Evolutionary conservation across 768 basidiomycete species (phyloP).

Genomic region (Scleroderma bovista): DNA sequence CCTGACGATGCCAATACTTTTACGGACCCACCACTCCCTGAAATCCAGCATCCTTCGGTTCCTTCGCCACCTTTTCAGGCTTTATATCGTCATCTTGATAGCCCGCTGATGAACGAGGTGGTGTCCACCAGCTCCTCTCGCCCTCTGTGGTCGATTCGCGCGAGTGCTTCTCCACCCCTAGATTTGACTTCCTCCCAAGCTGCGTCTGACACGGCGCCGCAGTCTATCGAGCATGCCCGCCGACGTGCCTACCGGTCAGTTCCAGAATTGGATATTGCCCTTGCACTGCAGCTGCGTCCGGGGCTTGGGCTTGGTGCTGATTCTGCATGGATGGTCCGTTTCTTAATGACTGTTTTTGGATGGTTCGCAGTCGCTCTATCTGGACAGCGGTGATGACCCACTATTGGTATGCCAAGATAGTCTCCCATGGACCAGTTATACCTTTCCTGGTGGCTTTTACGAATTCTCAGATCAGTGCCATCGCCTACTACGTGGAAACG

Average conservation of each 20-base stretch:
- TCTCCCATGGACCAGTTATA: not conserved
- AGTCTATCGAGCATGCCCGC: constrained; percentile 15
- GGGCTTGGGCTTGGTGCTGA: constrained; percentile 67
- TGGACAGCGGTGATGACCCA: constrained; percentile 25
- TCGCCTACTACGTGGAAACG: not conserved
- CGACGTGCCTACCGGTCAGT: constrained; percentile 35
- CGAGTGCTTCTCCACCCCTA: constrained; percentile 17
- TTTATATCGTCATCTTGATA: constrained; percentile 5
- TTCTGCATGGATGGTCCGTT: constrained; percentile 74
- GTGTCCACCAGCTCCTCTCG: constrained; percentile 11
- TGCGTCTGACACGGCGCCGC: constrained; percentile 3
- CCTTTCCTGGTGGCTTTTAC: not conserved
- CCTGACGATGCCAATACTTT: constrained; percentile 7
- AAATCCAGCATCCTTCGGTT: constrained; percentile 1
- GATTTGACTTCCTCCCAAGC: constrained; percentile 10
- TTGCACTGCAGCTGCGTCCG: constrained; percentile 74
- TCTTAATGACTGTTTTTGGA: constrained; percentile 74
- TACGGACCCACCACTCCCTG: constrained; percentile 9
- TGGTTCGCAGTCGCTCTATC: constrained; percentile 64
- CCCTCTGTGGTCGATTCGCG: constrained; percentile 27
- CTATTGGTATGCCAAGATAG: no score
- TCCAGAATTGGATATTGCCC: constrained; percentile 53
- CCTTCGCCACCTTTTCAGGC: constrained; percentile 4
- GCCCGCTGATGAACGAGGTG: constrained; percentile 10
- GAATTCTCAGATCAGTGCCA: not conserved